Evolutionary conservation across 2,329 filamentous ascomycete genomes (phyloP).

Genomic region (Venturia nashicola): DNA sequence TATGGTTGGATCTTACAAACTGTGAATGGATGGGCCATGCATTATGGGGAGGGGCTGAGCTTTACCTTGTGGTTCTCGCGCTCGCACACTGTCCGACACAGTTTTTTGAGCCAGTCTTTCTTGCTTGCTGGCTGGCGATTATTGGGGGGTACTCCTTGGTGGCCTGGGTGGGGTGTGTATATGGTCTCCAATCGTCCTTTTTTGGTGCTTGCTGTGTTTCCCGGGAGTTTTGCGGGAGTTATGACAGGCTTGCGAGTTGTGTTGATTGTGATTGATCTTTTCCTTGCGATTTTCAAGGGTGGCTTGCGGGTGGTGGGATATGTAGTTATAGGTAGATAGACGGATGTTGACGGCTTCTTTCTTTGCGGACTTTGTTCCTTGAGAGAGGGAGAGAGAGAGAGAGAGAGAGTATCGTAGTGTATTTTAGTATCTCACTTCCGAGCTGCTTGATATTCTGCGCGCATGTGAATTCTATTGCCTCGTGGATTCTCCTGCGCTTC

Average conservation of each 20-base stretch:
- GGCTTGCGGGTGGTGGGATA: neutral
- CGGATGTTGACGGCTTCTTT: no score
- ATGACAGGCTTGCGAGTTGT: neutral
- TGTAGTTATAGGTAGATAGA: neutral
- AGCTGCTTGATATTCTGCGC: no score
- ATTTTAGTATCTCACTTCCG: no score
- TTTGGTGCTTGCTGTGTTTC: neutral
- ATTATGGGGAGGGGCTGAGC: neutral
- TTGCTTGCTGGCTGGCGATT: neutral
- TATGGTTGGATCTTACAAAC: slow-evolving; percentile 1
- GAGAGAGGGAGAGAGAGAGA: no score
- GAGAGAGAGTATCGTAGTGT: no score
- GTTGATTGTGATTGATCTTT: neutral
- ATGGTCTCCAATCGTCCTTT: neutral
- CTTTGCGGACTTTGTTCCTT: no score
- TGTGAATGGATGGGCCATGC: neutral
- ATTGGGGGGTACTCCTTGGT: neutral
- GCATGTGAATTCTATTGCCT: no score
- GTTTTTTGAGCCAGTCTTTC: neutral
- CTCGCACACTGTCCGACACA: neutral
- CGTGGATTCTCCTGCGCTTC: no score
- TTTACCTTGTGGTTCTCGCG: neutral
- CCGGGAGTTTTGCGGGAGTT: neutral
- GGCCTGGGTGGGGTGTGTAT: neutral
- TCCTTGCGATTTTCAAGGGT: neutral